Percentiles rank a stretch among this genome's conserved stretches.
Evolutionary conservation across 169 alveolate genomes (phyloP).

Genomic region (Plasmodium chabaudi): DNA sequence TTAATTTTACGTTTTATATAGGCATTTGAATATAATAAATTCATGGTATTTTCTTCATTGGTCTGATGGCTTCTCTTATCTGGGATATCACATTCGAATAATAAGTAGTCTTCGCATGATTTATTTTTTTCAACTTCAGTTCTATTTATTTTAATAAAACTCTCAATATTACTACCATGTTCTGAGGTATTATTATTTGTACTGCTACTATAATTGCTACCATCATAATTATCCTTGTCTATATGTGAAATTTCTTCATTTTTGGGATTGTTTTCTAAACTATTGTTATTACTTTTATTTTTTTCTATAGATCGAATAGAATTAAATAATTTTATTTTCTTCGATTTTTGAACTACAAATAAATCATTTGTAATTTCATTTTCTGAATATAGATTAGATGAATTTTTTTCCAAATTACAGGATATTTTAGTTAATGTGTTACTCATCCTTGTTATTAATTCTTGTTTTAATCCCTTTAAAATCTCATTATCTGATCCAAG

Average conservation of each 20-base stretch:
- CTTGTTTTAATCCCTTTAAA: slow-evolving; percentile 62
- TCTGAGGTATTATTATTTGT: background rate
- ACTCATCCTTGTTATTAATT: slow-evolving; percentile 68
- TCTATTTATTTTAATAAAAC: background rate
- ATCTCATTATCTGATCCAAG: slow-evolving; percentile 75
- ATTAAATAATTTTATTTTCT: slow-evolving; percentile 21
- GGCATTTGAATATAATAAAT: slow-evolving; percentile 14
- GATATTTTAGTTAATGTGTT: slow-evolving; percentile 42
- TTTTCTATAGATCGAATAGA: slow-evolving; percentile 5
- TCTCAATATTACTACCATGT: background rate
- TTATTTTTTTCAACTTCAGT: too few species aligned
- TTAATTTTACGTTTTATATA: slow-evolving; percentile 11
- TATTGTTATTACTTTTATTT: background rate
- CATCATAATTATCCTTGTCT: background rate
- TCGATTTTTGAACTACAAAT: background rate
- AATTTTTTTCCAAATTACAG: slow-evolving; percentile 1
- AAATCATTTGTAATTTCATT: background rate
- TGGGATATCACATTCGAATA: background rate
- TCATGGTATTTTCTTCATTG: slow-evolving; percentile 1
- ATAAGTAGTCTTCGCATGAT: background rate
- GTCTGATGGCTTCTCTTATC: background rate
- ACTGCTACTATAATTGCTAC: background rate
- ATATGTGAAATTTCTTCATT: background rate
- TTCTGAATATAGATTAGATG: slow-evolving; percentile 19
- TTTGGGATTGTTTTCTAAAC: background rate